Conservation (phyloP, 2,329 filamentous ascomycete genomes). For the Aspergillus sp. region DNA sequence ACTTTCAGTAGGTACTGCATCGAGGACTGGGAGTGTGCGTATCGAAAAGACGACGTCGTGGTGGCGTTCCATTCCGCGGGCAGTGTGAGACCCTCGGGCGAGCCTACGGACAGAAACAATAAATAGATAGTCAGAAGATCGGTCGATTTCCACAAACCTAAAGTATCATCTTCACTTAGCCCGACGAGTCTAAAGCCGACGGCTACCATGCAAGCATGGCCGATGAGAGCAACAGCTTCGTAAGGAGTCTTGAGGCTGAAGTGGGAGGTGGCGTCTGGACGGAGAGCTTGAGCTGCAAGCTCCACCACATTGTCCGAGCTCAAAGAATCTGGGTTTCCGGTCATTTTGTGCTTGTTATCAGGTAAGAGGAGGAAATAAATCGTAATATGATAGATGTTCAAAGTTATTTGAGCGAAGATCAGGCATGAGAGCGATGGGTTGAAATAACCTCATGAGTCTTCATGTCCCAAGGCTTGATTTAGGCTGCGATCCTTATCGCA, state of each 20-base stretch:
- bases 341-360: conserved; percentile 14
- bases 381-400: not conserved
- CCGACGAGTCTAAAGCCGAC: conserved; percentile 82
- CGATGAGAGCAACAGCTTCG: conserved; percentile 81
- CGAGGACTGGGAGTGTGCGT: conserved; percentile 82
- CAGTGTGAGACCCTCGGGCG: conserved; percentile 53
- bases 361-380: not conserved
- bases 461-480: not conserved
- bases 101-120: conserved; percentile 22
- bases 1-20: conserved; percentile 83
- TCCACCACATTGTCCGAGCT: conserved; percentile 35
- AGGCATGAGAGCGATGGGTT: not conserved
- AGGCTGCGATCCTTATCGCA: conserved; percentile 1
- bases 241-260: conserved; percentile 56
- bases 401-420: not conserved
- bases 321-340: conserved; percentile 31
- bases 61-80: conserved; percentile 80
- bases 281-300: conserved; percentile 38
- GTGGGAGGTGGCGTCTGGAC: conserved; percentile 30
- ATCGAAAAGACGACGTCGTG: conserved; percentile 77
- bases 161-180: conserved; percentile 78
- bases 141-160: conserved; percentile 55
- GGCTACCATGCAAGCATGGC: conserved; percentile 80
- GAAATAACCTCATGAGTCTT: not conserved
- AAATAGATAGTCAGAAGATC: not conserved